Evolutionary conservation across 208 protist genomes (phyloP).

Genomic region (Acanthamoeba triangularis): DNA sequence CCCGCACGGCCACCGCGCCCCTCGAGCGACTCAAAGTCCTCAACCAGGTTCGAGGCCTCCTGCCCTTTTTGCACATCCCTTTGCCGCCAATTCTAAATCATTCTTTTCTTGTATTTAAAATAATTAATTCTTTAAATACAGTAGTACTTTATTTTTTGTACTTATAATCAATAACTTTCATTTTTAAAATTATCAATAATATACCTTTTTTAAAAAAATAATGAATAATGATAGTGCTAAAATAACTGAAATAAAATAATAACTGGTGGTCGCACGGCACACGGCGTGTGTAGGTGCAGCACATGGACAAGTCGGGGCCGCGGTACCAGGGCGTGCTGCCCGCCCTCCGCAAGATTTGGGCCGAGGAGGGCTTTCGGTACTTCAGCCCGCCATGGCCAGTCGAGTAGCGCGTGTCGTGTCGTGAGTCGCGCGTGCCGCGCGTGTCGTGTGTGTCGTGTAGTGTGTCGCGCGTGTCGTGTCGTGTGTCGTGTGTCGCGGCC

Average conservation of each 20-base stretch:
- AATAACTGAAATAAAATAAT: neutral
- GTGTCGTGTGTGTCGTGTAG: no score
- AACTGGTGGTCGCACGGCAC: neutral
- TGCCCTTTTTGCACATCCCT: neutral
- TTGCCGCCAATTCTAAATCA: neutral
- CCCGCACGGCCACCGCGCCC: conserved; percentile 95
- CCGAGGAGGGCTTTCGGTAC: conserved; percentile 31
- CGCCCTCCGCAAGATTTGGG: neutral
- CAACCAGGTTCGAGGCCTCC: conserved; percentile 95
- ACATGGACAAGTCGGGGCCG: conserved; percentile 54
- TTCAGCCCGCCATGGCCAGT: neutral
- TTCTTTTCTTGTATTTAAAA: neutral
- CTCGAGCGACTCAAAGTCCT: conserved; percentile 96
- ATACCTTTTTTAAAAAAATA: neutral
- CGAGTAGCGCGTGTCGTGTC: neutral
- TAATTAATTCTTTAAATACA: neutral
- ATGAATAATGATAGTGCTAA: neutral
- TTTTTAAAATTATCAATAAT: neutral
- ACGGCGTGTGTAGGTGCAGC: neutral
- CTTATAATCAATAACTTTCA: neutral
- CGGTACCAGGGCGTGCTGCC: conserved; percentile 32
- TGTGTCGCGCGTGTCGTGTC: no score
- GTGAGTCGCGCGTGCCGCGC: no score
- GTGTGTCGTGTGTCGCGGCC: no score
- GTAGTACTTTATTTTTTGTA: neutral